Evolutionary conservation across 2,329 filamentous ascomycete species (phyloP), one percentile per base, ranked within the genome.

Genomic region (Fusarium sarcochroum): DNA sequence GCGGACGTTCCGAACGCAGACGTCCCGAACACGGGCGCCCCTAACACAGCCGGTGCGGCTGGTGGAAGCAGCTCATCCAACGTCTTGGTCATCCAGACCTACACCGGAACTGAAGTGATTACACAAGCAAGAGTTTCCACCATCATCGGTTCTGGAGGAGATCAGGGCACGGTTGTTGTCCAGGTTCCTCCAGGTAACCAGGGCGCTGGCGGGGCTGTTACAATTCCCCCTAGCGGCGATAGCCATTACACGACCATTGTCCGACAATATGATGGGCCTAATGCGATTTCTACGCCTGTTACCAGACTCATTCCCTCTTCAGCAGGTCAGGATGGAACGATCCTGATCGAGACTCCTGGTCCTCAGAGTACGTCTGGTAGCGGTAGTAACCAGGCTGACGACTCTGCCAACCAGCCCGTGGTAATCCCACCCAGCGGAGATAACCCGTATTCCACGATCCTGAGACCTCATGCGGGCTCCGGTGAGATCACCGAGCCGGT

Each of bases 261-360:
- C 13, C 42, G 61, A 17, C 56, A 69, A 27, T 52, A 69, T 18
- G 49, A 51, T 10, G 66, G 66, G n/a, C 13, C 49, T 17, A 45
- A 35, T 6, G 51, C 49, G 6, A 69, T 69, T 15, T 58, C 66
- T 7, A 67, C 66, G 13, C 54, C 66, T 2, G 35, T 69, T 4
- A 69, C 66, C 7, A 69, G 50, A 13, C 41, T 69, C n/a, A 45
- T 69, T 18, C 66, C 66, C 5, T 48, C 61, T 9, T 63, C 66
- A 6, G 61, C 61, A 32, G 47, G 37, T 4, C 51, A 58, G 9
- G 51, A 66, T 10, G 66, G 66, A 51, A 69, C 66, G 3, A 69
- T 69, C 21, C 49, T 69, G 10, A 69, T 69, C 15, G 66, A 69
- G 45, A 69, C 66, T 17, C 63, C 66, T 15, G 51, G 52, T 20